Evolutionary conservation across 2,329 filamentous ascomycete species (phyloP).

Genomic region (Zymoseptoria crescenta): DNA sequence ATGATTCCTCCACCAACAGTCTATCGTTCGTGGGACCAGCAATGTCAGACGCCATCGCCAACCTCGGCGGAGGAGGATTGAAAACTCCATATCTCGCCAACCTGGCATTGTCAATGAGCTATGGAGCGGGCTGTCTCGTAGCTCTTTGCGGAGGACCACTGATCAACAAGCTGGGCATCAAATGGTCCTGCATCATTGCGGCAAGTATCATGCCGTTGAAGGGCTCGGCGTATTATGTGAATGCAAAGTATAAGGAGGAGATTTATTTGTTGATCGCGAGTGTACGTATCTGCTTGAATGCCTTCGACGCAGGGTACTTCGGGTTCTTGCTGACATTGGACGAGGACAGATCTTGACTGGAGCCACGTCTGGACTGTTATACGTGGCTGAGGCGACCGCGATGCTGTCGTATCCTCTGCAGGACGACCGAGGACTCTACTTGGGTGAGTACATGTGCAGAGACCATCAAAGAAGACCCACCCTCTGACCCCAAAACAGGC

Average conservation of each 20-base stretch:
- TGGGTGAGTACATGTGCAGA: constrained; percentile 6
- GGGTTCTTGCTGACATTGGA: too few relatives aligned
- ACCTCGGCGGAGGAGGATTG: constrained; percentile 20
- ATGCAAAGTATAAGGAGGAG: constrained; percentile 23
- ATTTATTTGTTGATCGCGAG: constrained; percentile 30
- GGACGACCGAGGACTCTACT: constrained; percentile 30
- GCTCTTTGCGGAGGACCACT: constrained; percentile 30
- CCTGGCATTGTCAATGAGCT: constrained; percentile 18
- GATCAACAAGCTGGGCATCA: constrained; percentile 35
- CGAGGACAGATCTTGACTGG: constrained; percentile 16
- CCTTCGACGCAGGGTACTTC: too few relatives aligned
- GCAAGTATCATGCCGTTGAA: constrained; percentile 29
- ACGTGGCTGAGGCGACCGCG: constrained; percentile 32
- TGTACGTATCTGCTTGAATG: constrained; percentile 13
- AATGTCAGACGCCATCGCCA: constrained; percentile 20
- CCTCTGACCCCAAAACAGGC: neutral
- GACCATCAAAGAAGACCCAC: neutral
- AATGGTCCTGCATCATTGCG: constrained; percentile 32
- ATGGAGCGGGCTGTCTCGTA: constrained; percentile 13
- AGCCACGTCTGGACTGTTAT: constrained; percentile 16
- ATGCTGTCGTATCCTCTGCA: constrained; percentile 32
- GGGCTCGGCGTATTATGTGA: constrained; percentile 31
- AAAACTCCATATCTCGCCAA: constrained; percentile 17
- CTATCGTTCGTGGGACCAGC: constrained; percentile 15
- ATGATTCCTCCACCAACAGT: neutral